phyloP scores from a whole-genome alignment of 176 grass and related monocot genomes.

The Microstegium vimineum region DNA sequence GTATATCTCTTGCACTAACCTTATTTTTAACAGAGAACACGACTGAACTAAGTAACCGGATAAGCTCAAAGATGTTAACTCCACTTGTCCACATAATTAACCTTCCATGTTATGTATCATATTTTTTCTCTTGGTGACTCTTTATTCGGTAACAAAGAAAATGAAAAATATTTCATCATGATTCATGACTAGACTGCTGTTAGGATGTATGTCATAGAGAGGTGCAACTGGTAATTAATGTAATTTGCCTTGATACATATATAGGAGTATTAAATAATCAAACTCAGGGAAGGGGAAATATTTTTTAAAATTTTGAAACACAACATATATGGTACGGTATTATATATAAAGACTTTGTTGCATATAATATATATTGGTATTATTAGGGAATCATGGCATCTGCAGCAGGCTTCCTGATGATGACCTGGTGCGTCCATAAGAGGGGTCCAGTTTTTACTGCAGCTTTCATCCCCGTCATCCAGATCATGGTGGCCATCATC shows the following conservation, averaged over 20 bases:
- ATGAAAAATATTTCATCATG: not conserved
- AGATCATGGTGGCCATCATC: conserved; percentile 79
- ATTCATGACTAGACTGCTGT: not conserved
- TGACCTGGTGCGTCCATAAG: conserved; percentile 90
- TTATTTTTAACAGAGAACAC: not conserved
- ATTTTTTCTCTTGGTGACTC: too few species aligned
- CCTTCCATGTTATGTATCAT: not conserved
- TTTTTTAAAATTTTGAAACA: not conserved
- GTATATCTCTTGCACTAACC: not conserved
- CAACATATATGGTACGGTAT: too few species aligned
- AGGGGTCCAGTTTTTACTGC: conserved; percentile 79
- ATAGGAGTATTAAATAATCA: too few species aligned
- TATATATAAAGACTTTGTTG: not conserved
- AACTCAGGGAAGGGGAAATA: not conserved
- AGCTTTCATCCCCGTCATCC: conserved; percentile 70
- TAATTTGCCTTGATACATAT: not conserved
- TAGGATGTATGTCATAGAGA: not conserved
- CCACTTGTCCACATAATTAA: not conserved
- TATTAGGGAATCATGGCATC: conserved; percentile 74
- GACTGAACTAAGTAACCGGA: too few species aligned
- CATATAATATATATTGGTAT: not conserved
- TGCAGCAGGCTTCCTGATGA: conserved; percentile 51
- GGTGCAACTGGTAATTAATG: not conserved
- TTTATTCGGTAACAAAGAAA: too few species aligned
- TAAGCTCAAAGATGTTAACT: not conserved